These are phyloP conservation scores for Diaporthe citriasiana DNA, from an alignment of 2,329 filamentous ascomycete genomes.

Conservation along the genomic window DNA sequence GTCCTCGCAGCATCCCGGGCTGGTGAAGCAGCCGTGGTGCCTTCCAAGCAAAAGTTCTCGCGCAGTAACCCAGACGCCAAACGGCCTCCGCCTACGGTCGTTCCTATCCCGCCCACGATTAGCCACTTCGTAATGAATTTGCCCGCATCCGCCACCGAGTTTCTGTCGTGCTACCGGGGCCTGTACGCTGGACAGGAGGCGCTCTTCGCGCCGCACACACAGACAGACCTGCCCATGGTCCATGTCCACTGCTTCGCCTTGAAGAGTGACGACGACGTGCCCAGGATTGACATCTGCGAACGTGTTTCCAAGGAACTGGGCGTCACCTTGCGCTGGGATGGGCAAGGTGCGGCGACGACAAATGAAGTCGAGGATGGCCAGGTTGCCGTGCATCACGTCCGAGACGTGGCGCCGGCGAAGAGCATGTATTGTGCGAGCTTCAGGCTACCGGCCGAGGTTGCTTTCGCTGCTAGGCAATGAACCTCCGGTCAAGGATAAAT, in stretches of 20 bases:
- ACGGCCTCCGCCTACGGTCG: conserved; percentile 51
- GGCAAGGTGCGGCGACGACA: not conserved
- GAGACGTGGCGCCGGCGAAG: conserved; percentile 93
- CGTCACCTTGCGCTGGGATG: conserved; percentile 62
- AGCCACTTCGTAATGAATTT: conserved; percentile 99
- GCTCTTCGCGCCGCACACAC: conserved; percentile 74
- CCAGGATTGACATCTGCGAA: conserved; percentile 74
- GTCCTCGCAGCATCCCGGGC: conserved; percentile 66
- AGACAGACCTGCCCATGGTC: conserved; percentile 79
- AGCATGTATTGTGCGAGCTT: conserved; percentile 98
- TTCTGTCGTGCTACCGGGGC: conserved; percentile 82
- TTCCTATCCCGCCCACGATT: conserved; percentile 79
- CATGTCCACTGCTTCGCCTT: conserved; percentile 96
- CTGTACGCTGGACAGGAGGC: conserved; percentile 80
- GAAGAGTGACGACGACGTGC: conserved; percentile 81
- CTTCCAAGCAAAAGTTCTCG: conserved; percentile 59
- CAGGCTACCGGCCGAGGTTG: conserved; percentile 84
- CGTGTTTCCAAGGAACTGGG: conserved; percentile 75
- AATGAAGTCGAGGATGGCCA: conserved; percentile 60
- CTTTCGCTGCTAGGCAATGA: conserved; percentile 70
- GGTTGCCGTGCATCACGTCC: conserved; percentile 76
- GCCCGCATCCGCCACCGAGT: conserved; percentile 88
- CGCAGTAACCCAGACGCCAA: conserved; percentile 46
- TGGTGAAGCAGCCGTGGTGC: conserved; percentile 68
- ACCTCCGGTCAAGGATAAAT: conserved; percentile 42